A percentile compares a stretch with the other conserved stretches of the same genome.
Conservation (phyloP, 768 basidiomycete species). For the Pleurotus platypus region DNA sequence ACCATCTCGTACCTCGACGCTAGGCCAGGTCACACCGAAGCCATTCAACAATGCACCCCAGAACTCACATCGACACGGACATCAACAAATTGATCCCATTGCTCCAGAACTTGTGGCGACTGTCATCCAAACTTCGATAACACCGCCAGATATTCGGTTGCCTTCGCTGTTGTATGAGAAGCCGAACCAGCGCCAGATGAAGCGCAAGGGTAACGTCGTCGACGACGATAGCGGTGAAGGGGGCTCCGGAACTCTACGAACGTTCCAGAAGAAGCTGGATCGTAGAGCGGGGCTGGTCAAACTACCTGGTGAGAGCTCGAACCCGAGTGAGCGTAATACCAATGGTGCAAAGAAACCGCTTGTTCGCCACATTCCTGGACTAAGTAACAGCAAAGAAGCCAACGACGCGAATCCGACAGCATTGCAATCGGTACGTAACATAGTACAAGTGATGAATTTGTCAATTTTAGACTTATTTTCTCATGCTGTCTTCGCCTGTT, state of each 20-base stretch:
- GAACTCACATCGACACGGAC: not conserved
- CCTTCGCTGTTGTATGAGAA: not conserved
- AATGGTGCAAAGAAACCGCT: no score
- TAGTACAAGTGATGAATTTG: not conserved
- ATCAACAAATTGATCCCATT: not conserved
- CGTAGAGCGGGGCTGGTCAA: no score
- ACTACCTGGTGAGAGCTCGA: no score
- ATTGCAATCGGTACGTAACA: not conserved
- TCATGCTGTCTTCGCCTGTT: not conserved
- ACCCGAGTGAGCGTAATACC: no score
- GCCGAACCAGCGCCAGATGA: not conserved
- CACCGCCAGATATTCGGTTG: not conserved
- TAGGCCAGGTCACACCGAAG: constrained; percentile 39
- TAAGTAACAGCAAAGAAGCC: no score
- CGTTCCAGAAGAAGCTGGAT: not conserved
- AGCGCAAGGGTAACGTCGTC: not conserved
- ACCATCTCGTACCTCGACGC: constrained; percentile 26
- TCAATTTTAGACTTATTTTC: not conserved
- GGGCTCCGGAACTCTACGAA: not conserved
- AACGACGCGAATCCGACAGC: not conserved
- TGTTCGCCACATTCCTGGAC: no score
- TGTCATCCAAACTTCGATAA: not conserved
- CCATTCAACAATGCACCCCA: constrained; percentile 15
- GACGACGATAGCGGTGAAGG: not conserved
- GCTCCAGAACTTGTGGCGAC: constrained; percentile 10